A percentile compares a stretch with the other conserved stretches of the same genome.
phyloP scores from a whole-genome alignment of 768 basidiomycete genomes.

The Auricularia cornea region DNA sequence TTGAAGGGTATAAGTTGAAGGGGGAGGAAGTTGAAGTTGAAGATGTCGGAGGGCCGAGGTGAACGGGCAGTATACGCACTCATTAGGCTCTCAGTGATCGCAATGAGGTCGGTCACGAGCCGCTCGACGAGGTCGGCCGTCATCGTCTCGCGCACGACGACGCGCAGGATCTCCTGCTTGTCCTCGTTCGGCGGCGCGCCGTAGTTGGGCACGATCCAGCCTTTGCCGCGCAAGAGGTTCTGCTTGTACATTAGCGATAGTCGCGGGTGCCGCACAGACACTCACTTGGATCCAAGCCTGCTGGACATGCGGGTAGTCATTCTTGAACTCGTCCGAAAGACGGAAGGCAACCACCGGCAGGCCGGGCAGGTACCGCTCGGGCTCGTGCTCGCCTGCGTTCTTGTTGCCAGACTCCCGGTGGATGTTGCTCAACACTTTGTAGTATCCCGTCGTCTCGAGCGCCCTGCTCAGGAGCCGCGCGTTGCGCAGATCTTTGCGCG shows the following conservation, averaged over 20 bases:
- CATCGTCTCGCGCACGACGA: conserved; percentile 50
- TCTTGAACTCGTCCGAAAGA: conserved; percentile 45
- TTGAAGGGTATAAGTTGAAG: not conserved
- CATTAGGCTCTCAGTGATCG: conserved; percentile 52
- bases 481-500: conserved; percentile 43
- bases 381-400: conserved; percentile 30
- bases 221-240: conserved; percentile 39
- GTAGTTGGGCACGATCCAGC: conserved; percentile 60
- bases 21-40: not conserved
- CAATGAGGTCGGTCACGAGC: conserved; percentile 59
- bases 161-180: conserved; percentile 49
- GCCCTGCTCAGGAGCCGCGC: conserved; percentile 50
- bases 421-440: conserved; percentile 42
- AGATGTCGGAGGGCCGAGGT: not conserved
- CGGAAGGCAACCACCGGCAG: conserved; percentile 58
- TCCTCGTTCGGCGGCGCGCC: conserved; percentile 43
- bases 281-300: conserved; percentile 43
- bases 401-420: conserved; percentile 30
- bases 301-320: conserved; percentile 44
- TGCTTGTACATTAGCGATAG: no score
- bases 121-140: conserved; percentile 56
- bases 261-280: no score
- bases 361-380: conserved; percentile 41
- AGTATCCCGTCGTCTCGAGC: conserved; percentile 42
- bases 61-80: conserved; percentile 21